Base-by-base conservation (phyloP, 2,329 filamentous ascomycete genomes). In the Phialophora expanda region DNA sequence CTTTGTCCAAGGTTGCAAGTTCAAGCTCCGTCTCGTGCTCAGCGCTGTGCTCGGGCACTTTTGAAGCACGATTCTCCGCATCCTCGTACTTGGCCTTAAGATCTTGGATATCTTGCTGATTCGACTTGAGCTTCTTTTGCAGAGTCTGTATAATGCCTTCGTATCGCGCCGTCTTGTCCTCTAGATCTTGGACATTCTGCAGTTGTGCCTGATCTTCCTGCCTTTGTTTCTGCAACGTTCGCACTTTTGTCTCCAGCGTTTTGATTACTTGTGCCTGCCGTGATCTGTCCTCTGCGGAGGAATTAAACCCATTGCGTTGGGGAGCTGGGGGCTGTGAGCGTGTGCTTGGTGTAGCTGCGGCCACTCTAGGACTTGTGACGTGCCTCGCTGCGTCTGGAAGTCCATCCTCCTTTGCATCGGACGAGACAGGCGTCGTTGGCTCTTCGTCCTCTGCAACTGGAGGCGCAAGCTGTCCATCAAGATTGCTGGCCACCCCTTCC, bases 81-180 rank as follows among this genome's bases (percentile, higher is more conserved):
- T 96, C 91, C 73, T 92, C 93, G 51, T 96, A 77, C 73, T 90
- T 85, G 74, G 90, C 91, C 69, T 90, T 89, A 28, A 97, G 79
- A 17, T 94, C 90, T 0, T 81, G 81, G 67, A 92, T 88, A 74
- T 98, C 94, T 72, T 91, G 87, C 69, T 93, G 90, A 64, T 94
- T 90, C 0, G 91, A 87, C 74, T 96, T 92, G 69, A 92, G 93
- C 77, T 97, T 98, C 46, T 87, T 84, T 75, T 97, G 92, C 55
- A 99, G 81, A 73, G 96, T 97, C 74, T 96, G 90, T 56, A 97
- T 93, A 69, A 98, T 92, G 4, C 79, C 83, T 76, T 96, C 91
- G 69, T 90, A 80, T 57, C 80, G 79, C 65, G 81, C 78, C 30
- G 78, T 78, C 54, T 83, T 78, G 20, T 86, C 84, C 74, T 93